These are phyloP conservation scores for Apodospora peruviana DNA, from an alignment of 495 filamentous ascomycete genomes.

Conservation along the genomic window DNA sequence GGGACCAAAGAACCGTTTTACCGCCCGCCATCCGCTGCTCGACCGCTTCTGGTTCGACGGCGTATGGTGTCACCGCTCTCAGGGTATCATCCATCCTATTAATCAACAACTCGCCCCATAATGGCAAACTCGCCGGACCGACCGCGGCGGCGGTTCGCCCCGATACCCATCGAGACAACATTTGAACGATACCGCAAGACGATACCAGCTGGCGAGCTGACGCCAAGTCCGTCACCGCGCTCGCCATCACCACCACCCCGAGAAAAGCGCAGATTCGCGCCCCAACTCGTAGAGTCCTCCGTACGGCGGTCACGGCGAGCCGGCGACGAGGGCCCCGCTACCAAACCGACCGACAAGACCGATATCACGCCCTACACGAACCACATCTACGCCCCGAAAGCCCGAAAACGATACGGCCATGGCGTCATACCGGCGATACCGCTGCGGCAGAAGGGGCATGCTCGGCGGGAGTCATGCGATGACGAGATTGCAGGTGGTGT, in stretches of 20 bases:
- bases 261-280: conserved; percentile 48
- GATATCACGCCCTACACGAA: conserved; percentile 54
- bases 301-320: conserved; percentile 48
- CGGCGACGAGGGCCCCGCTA: conserved; percentile 46
- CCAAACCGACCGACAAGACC: conserved; percentile 48
- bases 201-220: conserved; percentile 39
- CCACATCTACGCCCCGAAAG: conserved; percentile 49
- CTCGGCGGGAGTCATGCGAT: conserved; percentile 57
- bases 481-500: conserved; percentile 68
- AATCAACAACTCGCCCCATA: background rate
- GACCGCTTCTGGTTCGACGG: too few species aligned
- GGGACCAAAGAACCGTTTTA: background rate
- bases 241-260: conserved; percentile 26
- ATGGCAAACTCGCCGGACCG: conserved; percentile 22
- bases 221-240: conserved; percentile 47
- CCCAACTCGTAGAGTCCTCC: conserved; percentile 64
- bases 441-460: conserved; percentile 17
- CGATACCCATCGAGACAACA: conserved; percentile 56
- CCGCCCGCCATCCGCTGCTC: background rate
- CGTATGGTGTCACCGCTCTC: conserved; percentile 5
- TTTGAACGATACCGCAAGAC: conserved; percentile 47
- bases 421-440: conserved; percentile 16
- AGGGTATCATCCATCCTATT: background rate
- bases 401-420: conserved; percentile 22
- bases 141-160: conserved; percentile 46